Conservation (phyloP, 768 basidiomycete species). For the Amanita pallidorosea region DNA sequence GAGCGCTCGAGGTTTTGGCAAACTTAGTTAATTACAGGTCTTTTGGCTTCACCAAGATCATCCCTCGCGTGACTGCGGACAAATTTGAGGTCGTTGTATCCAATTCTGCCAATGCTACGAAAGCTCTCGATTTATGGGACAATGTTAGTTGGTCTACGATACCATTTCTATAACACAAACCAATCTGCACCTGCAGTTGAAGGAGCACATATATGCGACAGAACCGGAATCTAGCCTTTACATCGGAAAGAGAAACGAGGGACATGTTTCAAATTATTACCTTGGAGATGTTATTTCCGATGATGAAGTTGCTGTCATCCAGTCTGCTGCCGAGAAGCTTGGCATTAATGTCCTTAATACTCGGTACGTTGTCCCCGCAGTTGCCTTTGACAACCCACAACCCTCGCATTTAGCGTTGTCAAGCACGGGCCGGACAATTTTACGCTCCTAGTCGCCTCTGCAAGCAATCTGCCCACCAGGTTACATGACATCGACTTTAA, state of each 20-base stretch:
- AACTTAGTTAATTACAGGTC: slow-evolving; percentile 69
- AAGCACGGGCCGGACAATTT: slow-evolving; percentile 57
- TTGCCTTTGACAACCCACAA: background rate
- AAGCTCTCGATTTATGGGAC: slow-evolving; percentile 52
- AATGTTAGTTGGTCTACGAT: slow-evolving; percentile 28
- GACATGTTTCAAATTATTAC: slow-evolving; percentile 82
- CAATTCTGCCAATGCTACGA: slow-evolving; percentile 45
- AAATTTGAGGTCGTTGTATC: slow-evolving; percentile 57
- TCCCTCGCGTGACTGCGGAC: slow-evolving; percentile 53
- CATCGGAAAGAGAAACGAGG: slow-evolving; percentile 70
- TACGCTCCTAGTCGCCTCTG: slow-evolving; percentile 69
- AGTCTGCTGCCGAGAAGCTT: slow-evolving; percentile 63
- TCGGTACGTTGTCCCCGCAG: slow-evolving; percentile 32
- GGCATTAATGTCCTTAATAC: slow-evolving; percentile 77
- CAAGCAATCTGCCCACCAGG: slow-evolving; percentile 25
- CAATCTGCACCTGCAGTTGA: slow-evolving; percentile 33
- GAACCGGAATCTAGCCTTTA: slow-evolving; percentile 56
- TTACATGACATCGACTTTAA: slow-evolving; percentile 36
- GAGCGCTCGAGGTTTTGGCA: slow-evolving; percentile 31
- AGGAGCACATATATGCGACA: slow-evolving; percentile 62
- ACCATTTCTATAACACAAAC: background rate
- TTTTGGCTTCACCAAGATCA: slow-evolving; percentile 81
- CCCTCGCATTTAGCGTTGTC: slow-evolving; percentile 38
- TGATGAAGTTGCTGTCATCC: slow-evolving; percentile 67
- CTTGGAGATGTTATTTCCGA: slow-evolving; percentile 64